Evolutionary conservation across 495 filamentous ascomycete species (phyloP), one percentile per base, ranked within the genome.

Genomic region (Aspergillus bertholletiae): DNA sequence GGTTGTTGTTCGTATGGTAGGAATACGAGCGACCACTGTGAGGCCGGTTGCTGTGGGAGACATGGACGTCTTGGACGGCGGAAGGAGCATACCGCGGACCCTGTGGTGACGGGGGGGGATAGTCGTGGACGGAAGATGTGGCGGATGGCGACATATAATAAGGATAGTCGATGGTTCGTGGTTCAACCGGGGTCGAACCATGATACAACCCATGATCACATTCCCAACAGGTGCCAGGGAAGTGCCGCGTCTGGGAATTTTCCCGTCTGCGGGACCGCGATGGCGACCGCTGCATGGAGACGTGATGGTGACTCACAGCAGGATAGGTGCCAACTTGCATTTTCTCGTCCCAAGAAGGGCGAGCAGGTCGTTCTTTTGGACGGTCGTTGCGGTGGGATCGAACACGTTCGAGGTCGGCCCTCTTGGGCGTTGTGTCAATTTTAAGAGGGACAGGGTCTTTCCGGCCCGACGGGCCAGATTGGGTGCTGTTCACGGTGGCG

Each of bases 401-500:
- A 63, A 73, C 61, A 54, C 68, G 55, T 44, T 59, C 55, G 43
- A 71, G 55, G 35, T 71, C 67, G 58, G 56, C 27, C 48, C 60
- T 62, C 55, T 61, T 68, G 68, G 64, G 63, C 54, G 64, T 47
- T 21, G 68, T 68, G 61, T 72, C 64, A 48, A 74, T 52, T 55
- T 70, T 79, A 69, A 69, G 70, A 69, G 71, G 65, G 43, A 58
- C 55, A 40, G 72, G 69, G 51, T 63, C 76, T 59, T 69, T 73
- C 57, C 68, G 70, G 66, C 72, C 77, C 56, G 70, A 74, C 54
- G 75, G 71, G 27, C 67, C 75, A 56, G 81, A 81, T 72, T 80
- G 75, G 70, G 78, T 75, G 68, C 76, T 80, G 64, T 72, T 74
- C 56, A 69, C 71, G 24, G 82, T 82, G 60, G 80, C 79, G 54